Evolutionary conservation across 306 rosid species (phyloP).

Genomic region (Gastrolobium bilobum): DNA sequence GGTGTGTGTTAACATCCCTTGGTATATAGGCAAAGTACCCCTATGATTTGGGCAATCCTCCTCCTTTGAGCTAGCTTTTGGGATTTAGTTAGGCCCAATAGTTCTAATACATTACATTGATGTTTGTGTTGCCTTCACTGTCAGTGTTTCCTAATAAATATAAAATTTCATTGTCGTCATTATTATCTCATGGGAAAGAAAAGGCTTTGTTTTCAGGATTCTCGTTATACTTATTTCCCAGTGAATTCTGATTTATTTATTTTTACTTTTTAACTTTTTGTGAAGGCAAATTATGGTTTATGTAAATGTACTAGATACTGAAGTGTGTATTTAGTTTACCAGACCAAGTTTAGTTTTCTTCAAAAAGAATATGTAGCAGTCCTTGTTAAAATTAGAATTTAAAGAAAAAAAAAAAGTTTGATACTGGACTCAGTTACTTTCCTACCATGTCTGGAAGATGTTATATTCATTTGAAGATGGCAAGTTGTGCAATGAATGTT

Average conservation of each 20-base stretch:
- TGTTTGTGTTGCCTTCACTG: slow-evolving; percentile 20
- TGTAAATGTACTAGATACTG: slow-evolving; percentile 16
- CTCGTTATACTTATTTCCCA: slow-evolving; percentile 5
- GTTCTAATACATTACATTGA: not conserved
- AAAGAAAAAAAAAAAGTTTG: not conserved
- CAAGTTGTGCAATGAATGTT: slow-evolving; percentile 20
- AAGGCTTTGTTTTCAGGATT: slow-evolving; percentile 21
- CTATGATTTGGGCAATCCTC: too few species aligned
- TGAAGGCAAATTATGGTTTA: slow-evolving; percentile 3
- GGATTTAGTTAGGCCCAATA: not conserved
- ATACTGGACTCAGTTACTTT: slow-evolving; percentile 29
- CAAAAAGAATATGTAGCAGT: not conserved
- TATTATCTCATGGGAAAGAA: slow-evolving; percentile 19
- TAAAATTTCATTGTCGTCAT: not conserved
- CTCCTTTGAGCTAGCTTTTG: too few species aligned
- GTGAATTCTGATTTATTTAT: not conserved
- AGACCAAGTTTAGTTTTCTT: slow-evolving; percentile 37
- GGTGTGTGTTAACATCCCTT: too few species aligned
- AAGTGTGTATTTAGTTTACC: not conserved
- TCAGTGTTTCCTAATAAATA: not conserved
- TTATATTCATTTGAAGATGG: slow-evolving; percentile 31
- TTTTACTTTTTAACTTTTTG: slow-evolving; percentile 4
- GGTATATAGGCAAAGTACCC: too few species aligned
- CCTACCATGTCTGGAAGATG: slow-evolving; percentile 9
- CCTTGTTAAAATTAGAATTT: slow-evolving; percentile 27